Evolutionary conservation across 495 filamentous ascomycete genomes (phyloP), one percentile per base, ranked within the genome.

Genomic region (Aspergillus bridgeri): DNA sequence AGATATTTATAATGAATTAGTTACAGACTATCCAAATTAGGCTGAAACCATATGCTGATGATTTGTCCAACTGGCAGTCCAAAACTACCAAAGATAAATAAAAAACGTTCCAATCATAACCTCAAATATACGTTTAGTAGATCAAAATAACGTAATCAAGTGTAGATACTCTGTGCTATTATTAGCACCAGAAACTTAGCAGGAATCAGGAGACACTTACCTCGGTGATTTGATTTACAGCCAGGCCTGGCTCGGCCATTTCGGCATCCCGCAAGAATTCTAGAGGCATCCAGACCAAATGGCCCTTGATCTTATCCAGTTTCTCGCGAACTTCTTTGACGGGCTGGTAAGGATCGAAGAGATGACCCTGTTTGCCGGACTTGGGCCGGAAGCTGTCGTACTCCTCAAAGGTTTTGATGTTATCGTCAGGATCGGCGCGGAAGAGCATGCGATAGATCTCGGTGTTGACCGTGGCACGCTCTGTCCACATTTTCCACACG

Each of bases 211-310:
- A 29, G 27, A 29, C 46, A 64, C 74, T 69, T 61, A 78, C 76
- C 77, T 91, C 88, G 0, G 89, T 92, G 61, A 80, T 84, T 18
- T 78, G 70, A 71, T 92, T 92, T 57, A 92, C 79, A 65, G 85
- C 79, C 74, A 92, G 63, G 0, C 93, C 94, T 65, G 82, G 87
- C 76, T 97, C 94, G 0, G 92, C 93, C 93, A 97, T 94, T 61
- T 87, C 79, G 0, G 87, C 92, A 61, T 96, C 88, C 58, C 79
- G 75, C 65, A 97, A 70, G 65, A 96, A 98, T 43, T 93, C 84
- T 61, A 97, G 65, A 48, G 91, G 92, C 87, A 96, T 90, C 93
- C 93, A 97, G 0, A 98, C 92, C 24, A 98, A 69, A 78, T 97
- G 94, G 0, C 93, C 94, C 69, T 84, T 88, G 66, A 97, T 84